A percentile compares a stretch with the other conserved stretches of the same genome.
Conservation (phyloP, 176 grass and related monocot species). For the Themeda triandra region DNA sequence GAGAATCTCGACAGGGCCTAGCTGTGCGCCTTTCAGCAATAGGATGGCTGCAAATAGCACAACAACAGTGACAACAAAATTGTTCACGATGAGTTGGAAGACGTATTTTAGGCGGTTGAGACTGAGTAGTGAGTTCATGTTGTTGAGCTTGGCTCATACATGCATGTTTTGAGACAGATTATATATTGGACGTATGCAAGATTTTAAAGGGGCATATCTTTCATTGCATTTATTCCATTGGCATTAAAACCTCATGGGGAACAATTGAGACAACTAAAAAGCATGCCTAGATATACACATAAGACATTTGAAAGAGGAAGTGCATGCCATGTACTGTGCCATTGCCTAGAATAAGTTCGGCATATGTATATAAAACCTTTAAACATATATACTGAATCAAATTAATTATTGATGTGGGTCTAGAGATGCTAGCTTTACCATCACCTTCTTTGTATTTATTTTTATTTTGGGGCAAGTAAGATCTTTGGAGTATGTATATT, state of each 20-base stretch:
- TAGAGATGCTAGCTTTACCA: background rate
- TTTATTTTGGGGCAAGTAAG: too few relatives aligned
- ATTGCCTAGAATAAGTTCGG: background rate
- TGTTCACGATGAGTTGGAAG: background rate
- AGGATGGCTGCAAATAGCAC: background rate
- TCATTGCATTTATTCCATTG: background rate
- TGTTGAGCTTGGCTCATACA: background rate
- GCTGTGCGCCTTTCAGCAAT: background rate
- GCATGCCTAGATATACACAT: background rate
- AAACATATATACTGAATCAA: background rate
- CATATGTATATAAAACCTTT: background rate
- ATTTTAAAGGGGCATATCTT: background rate
- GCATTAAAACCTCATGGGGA: background rate
- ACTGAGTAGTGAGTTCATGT: background rate
- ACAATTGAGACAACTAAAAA: background rate
- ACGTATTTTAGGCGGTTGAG: background rate
- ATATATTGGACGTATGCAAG: background rate
- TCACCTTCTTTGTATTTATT: too few relatives aligned
- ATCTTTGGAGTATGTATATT: too few relatives aligned
- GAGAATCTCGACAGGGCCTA: background rate
- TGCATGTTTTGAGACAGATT: background rate
- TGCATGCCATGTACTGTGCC: background rate
- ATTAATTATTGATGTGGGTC: background rate
- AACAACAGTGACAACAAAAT: background rate
- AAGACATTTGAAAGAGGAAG: background rate